Evolutionary conservation across 1,284 basidiomycete genomes (phyloP), one percentile per base, ranked within the genome.

Genomic region (Sporisorium exsertum): DNA sequence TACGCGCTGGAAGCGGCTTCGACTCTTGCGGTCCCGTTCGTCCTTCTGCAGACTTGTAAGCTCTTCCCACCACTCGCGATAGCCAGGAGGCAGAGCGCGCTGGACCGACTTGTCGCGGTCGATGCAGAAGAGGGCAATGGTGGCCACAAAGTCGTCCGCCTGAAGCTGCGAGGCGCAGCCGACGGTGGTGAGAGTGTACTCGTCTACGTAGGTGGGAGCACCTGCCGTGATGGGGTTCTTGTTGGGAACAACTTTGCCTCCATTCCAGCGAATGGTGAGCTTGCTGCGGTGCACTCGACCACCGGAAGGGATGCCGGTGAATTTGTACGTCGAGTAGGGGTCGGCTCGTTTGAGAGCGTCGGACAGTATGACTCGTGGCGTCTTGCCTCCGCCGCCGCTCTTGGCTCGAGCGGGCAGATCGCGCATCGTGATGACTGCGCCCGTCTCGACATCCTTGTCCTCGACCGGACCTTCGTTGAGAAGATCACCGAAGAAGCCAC

Each of bases 11-110:
- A 86, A 74, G 33, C 81, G 76, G 10, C 86, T 86, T 32, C 93
- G 88, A 82, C 94, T 94, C 40, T 88, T 88, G 20, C 84, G 86
- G 68, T 94, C 91, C 56, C 92, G 90, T 47, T 88, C 87, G 10
- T 85, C 79, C 79, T 91, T 92, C 67, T 93, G 88, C 32, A 87
- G 86, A 6, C 83, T 85, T 80, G 95, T 94, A 24, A 98, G 87
- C 86, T 97, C 94, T 65, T 94, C 92, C 97, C 97, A 99, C 42
- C 98, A 87, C 81, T 95, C 93, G 64, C 94, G 90, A 85, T 92
- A 97, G 12, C 90, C 89, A 0, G 91, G 88, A n/a, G 95, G 94
- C 24, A 99, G 88, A 29, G 81, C 78, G 20, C 86, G 82, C 66
- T 86, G 81, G 1, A 80, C 73, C 8, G 84, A 80, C 33, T 83